phyloP scores from a whole-genome alignment of 192 early-diverging fungal genomes.

The Coemansia sp. region DNA sequence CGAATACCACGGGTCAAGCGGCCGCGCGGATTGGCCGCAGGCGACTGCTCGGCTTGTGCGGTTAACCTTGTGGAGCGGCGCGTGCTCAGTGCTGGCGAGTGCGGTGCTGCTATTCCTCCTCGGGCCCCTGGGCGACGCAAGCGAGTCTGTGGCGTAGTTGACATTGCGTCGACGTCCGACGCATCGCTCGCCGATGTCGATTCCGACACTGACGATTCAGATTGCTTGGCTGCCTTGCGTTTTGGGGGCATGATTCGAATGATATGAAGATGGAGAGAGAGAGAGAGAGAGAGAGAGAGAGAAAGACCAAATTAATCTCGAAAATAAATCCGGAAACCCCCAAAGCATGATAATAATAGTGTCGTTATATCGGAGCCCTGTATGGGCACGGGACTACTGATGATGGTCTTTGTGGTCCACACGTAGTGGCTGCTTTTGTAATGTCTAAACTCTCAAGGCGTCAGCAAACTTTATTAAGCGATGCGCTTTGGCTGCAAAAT shows the following conservation, averaged over 20 bases:
- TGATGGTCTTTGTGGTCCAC: no score
- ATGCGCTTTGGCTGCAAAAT: slow-evolving; percentile 59
- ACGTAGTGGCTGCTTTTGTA: no score
- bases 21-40: slow-evolving; percentile 17
- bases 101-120: slow-evolving; percentile 6
- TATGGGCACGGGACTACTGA: not conserved
- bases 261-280: not conserved
- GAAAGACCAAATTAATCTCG: no score
- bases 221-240: slow-evolving; percentile 27
- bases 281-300: slow-evolving; percentile 1
- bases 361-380: not conserved
- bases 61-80: slow-evolving; percentile 37
- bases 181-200: slow-evolving; percentile 17
- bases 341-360: no score
- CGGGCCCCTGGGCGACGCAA: slow-evolving; percentile 11
- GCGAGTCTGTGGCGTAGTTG: slow-evolving; percentile 12
- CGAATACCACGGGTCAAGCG: slow-evolving; percentile 44
- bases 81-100: slow-evolving; percentile 37
- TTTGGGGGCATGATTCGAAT: slow-evolving; percentile 36
- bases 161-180: slow-evolving; percentile 21
- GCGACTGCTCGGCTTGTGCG: slow-evolving; percentile 20
- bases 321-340: no score
- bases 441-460: no score
- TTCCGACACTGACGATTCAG: slow-evolving; percentile 10
- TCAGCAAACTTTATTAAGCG: slow-evolving; percentile 1